A percentile compares a stretch with the other conserved stretches of the same genome.
phyloP scores from a whole-genome alignment of 2,329 filamentous ascomycete species.

The Cladosporium sp. region DNA sequence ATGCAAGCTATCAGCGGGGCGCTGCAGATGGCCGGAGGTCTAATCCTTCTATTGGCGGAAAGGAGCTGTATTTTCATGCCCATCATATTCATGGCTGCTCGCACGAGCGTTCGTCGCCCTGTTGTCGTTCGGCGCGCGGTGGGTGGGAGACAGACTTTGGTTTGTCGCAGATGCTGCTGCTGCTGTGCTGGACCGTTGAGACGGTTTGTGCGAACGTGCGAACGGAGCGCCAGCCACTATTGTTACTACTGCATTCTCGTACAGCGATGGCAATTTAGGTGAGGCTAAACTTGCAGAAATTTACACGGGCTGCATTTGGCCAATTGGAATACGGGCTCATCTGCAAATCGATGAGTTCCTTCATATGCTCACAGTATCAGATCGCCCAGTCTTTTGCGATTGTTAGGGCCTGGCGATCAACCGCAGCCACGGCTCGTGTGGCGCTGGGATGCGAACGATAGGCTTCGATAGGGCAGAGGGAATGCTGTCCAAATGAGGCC shows the following conservation, averaged over 20 bases:
- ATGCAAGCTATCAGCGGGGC: not conserved
- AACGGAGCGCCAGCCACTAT: constrained; percentile 5
- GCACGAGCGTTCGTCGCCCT: not conserved
- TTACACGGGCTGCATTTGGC: not conserved
- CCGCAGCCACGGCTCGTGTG: not conserved
- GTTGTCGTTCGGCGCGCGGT: not conserved
- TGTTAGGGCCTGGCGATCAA: not conserved
- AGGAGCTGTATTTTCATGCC: not conserved
- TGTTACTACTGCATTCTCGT: not conserved
- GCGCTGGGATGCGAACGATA: not conserved
- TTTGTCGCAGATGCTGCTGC: constrained; percentile 1
- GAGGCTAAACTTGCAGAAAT: not conserved
- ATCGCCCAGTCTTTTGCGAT: not conserved
- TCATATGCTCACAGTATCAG: not conserved
- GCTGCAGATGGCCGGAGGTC: constrained; percentile 1
- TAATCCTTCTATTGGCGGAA: not conserved
- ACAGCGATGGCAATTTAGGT: not conserved
- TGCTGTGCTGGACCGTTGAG: constrained; percentile 10
- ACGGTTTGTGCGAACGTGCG: not conserved
- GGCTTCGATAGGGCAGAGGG: constrained; percentile 1
- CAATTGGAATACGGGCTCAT: not conserved
- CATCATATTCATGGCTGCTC: no score
- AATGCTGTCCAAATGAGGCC: not conserved
- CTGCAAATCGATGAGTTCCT: not conserved
- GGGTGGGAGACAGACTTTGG: constrained; percentile 2